Conservation (phyloP, 305 asterid species). For the Withania somnifera region DNA sequence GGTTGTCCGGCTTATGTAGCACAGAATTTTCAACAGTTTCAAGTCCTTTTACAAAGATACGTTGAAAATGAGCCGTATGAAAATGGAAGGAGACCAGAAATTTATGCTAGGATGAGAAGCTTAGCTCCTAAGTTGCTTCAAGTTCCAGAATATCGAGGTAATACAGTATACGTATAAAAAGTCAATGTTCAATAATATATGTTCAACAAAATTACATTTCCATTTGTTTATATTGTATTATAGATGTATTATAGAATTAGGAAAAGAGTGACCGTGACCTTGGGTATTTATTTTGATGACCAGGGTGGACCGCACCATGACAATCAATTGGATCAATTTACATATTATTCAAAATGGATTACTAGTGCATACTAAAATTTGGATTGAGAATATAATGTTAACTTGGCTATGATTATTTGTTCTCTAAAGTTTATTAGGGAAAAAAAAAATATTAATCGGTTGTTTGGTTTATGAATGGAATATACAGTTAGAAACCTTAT, state of each 20-base stretch:
- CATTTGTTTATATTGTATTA: background rate
- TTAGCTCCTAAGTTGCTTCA: constrained; percentile 77
- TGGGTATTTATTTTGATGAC: background rate
- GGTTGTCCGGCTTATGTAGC: constrained; percentile 88
- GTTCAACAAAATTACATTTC: background rate
- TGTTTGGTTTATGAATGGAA: background rate
- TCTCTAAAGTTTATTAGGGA: background rate
- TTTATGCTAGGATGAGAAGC: constrained; percentile 65
- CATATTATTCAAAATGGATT: background rate
- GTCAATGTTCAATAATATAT: too few relatives aligned
- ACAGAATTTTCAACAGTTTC: constrained; percentile 83
- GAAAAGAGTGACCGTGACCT: background rate
- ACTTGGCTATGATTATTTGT: background rate
- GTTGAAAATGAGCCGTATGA: constrained; percentile 85
- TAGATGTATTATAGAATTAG: background rate
- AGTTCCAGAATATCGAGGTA: constrained; percentile 83
- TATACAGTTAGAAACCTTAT: background rate
- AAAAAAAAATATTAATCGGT: background rate
- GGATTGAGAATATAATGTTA: background rate
- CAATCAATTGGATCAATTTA: background rate
- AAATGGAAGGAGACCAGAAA: constrained; percentile 71
- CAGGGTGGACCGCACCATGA: background rate
- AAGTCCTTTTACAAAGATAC: constrained; percentile 70
- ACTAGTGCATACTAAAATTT: background rate
- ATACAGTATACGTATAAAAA: background rate